Percentiles rank a stretch among this genome's conserved stretches.
phyloP scores from a whole-genome alignment of 2,329 filamentous ascomycete species.

The Penicillium sp. region DNA sequence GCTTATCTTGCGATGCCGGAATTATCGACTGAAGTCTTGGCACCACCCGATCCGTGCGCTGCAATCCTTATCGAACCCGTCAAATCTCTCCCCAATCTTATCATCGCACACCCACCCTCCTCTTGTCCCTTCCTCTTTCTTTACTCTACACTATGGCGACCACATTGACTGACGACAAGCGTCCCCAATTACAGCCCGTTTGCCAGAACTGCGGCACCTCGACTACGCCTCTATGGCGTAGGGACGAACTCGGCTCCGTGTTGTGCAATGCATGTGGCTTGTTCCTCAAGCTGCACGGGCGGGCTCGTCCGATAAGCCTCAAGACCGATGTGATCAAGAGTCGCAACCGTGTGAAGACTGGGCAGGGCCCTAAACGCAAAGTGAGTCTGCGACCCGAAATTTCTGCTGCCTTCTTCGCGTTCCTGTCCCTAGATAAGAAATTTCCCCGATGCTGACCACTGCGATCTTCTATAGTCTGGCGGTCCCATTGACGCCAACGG shows the following conservation, averaged over 20 bases:
- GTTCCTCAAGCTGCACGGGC: constrained; percentile 93
- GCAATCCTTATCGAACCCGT: constrained; percentile 47
- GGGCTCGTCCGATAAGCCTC: constrained; percentile 86
- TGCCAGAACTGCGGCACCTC: constrained; percentile 96
- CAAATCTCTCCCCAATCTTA: constrained; percentile 44
- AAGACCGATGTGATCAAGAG: constrained; percentile 99
- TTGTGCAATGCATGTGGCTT: constrained; percentile 98
- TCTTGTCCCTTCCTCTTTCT: constrained; percentile 24
- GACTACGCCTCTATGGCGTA: constrained; percentile 93
- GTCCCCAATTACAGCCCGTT: constrained; percentile 74
- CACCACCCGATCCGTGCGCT: constrained; percentile 31
- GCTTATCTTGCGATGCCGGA: constrained; percentile 23
- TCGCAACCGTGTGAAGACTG: constrained; percentile 94
- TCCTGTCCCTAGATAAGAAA: constrained; percentile 21
- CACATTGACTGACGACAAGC: constrained; percentile 47
- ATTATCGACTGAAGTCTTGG: constrained; percentile 37
- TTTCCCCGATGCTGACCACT: constrained; percentile 24
- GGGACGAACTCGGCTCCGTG: constrained; percentile 91
- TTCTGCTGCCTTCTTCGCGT: constrained; percentile 15
- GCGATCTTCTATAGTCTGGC: constrained; percentile 36
- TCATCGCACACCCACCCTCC: constrained; percentile 36
- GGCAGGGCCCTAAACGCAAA: constrained; percentile 76
- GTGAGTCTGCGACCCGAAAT: constrained; percentile 46
- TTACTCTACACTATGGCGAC: constrained; percentile 39
- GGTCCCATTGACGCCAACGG: constrained; percentile 52